Conservation (phyloP, 2,329 filamentous ascomycete genomes). For the Aureobasidium subglaciale region DNA sequence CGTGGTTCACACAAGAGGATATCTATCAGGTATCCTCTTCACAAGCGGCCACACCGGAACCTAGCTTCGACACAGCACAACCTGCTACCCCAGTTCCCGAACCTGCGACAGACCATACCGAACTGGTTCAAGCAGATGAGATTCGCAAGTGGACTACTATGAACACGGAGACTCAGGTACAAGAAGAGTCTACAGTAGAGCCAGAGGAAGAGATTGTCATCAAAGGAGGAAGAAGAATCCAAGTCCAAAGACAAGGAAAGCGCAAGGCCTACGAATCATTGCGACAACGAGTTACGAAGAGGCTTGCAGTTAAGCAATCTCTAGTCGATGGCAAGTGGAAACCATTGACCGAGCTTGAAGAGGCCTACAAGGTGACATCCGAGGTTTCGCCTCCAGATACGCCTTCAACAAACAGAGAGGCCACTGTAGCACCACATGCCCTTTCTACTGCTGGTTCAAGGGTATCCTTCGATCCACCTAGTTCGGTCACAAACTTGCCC, state of each 20-base stretch:
- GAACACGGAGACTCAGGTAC: neutral
- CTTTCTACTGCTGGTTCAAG: neutral
- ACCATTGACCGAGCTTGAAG: neutral
- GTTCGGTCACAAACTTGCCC: neutral
- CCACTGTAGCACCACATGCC: neutral
- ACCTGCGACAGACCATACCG: neutral
- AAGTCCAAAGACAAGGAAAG: slow-evolving; percentile 8
- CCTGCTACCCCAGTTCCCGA: neutral
- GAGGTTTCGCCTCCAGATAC: neutral
- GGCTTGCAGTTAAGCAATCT: slow-evolving; percentile 1
- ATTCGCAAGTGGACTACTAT: neutral
- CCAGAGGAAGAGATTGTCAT: slow-evolving; percentile 5
- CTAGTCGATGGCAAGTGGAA: slow-evolving; percentile 4
- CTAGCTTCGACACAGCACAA: neutral
- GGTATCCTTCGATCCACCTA: neutral
- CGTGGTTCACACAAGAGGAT: slow-evolving; percentile 28
- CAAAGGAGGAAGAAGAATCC: slow-evolving; percentile 5
- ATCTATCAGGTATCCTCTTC: neutral
- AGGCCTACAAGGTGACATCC: neutral
- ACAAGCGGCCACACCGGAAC: neutral
- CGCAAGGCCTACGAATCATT: slow-evolving; percentile 6
- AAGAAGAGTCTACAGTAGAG: neutral
- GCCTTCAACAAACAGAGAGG: neutral
- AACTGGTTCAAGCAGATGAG: neutral
- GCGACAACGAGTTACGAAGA: slow-evolving; percentile 4